Evolutionary conservation across 345 rosid genomes (phyloP), one percentile per base, ranked within the genome.

Genomic region (Lepidium sativum): DNA sequence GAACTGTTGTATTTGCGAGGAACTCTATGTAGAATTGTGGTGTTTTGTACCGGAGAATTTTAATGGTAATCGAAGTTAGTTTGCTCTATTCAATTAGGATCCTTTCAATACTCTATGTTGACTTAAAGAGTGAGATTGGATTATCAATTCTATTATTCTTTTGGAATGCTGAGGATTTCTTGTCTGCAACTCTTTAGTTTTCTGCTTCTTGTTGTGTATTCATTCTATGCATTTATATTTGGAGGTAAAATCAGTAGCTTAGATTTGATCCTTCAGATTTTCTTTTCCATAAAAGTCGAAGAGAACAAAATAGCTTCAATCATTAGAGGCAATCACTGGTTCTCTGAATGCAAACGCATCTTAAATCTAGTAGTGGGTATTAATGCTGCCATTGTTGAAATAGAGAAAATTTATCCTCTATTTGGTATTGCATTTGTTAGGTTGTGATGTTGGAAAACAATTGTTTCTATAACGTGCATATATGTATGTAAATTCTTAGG

Each of bases 211-310:
- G 14, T 14, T 48, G 54, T 45, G 34, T 29, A 39, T 6, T 74
- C 75, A 69, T 69, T 81, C 68, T 77, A 67, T 76, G 78, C 44
- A 6, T 38, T 5, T 10, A 38, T 63, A 38, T 45, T 51, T 77
- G 56, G 34, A 70, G 65, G 56, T 23, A 6, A 65, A 71, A 65
- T 72, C 60, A 20, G 55, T 58, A 80, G 78, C 62, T 38, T 39
- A 71, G 83, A 77, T 79, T 79, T 74, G 72, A 52, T 61, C 54
- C 47, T 33, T 21, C 33, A 38, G 52, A 29, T 38, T n/a, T n/a
- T n/a, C n/a, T n/a, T n/a, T n/a, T 11, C 31, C 29, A 1, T 41
- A 54, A 54, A 54, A 15, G 47, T 75, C 14, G 25, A 64, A 31
- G 50, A 31, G 9, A 60, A 54, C 27, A 43, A 49, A 6, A 23